Base-by-base conservation (phyloP, 2,329 filamentous ascomycete genomes). In the Raffaelea albimanens region DNA sequence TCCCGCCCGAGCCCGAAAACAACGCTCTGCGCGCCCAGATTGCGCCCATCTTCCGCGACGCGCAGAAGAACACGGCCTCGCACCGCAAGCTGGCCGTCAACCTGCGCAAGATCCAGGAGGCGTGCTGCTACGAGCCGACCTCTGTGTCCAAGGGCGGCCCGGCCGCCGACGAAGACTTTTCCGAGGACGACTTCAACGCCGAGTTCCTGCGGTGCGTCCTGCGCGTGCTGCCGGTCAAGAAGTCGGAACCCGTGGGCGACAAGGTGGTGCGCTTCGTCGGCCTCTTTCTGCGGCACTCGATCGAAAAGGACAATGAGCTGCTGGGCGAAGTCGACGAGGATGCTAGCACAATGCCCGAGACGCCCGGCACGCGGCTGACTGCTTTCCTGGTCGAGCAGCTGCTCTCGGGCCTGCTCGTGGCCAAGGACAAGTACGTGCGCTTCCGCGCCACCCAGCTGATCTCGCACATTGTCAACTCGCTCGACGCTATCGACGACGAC, bases 351-450 rank as follows among this genome's bases (percentile, higher is more conserved):
- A 76, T 90, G 63, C 80, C 82, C 3, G 87, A 95, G 59, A 95
- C 89, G 0, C 89, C 91, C 1, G 93, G 80, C 54, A 86, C 83
- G 21, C 81, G 90, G 44, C 76, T 97, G 21, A 87, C 82, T 1
- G 80, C 81, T 2, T 75, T 81, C 25, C 74, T 97, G 33, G 78
- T 97, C 58, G 78, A 80, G 46, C 75, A 81, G 7, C 67, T 93
- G 19, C 70, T 94, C 3, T 85, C 85, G 5, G 69, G 95, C n/a
- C 72, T 95, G 51, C 72, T 95, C 51, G 76, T 76, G 10, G 80
- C 86, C 40, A 97, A 95, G 66, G 93, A 98, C 66, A 97, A 96
- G 66, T 85, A 85, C 50, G 85, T 97, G 42, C 80, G 93, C 50
- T 98, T 88, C 65, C 78, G 93, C 50, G 81, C 89, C 4, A 94